phyloP scores from a whole-genome alignment of 306 rosid species.

The Ormosia semicastrata region DNA sequence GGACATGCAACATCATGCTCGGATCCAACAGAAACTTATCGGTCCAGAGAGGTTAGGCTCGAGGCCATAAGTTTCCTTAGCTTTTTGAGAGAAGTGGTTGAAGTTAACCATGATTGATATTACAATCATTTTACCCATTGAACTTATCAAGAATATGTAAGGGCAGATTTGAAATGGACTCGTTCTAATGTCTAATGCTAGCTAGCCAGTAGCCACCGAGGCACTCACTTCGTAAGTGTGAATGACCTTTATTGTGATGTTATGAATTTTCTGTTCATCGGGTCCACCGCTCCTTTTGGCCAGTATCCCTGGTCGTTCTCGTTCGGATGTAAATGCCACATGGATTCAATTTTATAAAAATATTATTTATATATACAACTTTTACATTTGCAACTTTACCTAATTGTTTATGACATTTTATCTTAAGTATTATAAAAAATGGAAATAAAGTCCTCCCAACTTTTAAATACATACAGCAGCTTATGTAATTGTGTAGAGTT shows the following conservation, averaged over 20 bases:
- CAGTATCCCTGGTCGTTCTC: background rate
- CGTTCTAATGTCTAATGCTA: background rate
- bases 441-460: background rate
- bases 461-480: background rate
- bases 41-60: background rate
- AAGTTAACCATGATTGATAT: background rate
- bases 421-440: background rate
- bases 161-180: background rate
- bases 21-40: too few relatives aligned
- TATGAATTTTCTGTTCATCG: background rate
- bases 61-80: too few relatives aligned
- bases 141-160: background rate
- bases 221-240: background rate
- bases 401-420: background rate
- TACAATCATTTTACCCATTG: background rate
- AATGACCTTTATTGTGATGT: background rate
- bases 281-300: background rate
- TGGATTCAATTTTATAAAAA: too few relatives aligned
- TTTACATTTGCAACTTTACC: background rate
- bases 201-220: background rate
- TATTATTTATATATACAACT: too few relatives aligned
- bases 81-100: background rate
- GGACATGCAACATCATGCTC: too few relatives aligned
- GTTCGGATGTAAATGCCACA: background rate
- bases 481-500: background rate